These are phyloP conservation scores for Ogataea hybrid DNA, from an alignment of 1,139 yeast species.

Conservation along the genomic window DNA sequence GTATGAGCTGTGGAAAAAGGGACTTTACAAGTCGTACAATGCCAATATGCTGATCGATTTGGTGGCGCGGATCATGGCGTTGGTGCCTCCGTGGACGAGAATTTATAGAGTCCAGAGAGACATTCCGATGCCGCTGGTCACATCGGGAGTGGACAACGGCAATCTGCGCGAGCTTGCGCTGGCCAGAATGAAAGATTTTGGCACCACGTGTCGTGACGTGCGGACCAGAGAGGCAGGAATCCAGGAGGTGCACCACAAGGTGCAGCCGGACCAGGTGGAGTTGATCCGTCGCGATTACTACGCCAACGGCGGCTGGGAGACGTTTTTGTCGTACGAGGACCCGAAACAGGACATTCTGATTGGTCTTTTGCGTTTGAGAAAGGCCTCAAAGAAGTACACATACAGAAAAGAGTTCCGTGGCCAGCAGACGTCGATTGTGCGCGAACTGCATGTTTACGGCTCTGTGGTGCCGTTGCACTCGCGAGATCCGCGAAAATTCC, in stretches of 20 bases:
- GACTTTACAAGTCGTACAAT: constrained; percentile 89
- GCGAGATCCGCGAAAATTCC: no score
- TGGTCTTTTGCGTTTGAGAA: no score
- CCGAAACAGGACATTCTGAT: no score
- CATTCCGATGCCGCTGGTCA: constrained; percentile 98
- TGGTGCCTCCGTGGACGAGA: constrained; percentile 99
- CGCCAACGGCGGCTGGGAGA: constrained; percentile 92
- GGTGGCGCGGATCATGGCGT: constrained; percentile 91
- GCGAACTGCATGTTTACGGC: no score
- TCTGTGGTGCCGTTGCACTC: no score
- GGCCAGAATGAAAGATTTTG: constrained; percentile 98
- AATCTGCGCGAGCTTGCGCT: constrained; percentile 91
- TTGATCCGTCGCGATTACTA: constrained; percentile 91
- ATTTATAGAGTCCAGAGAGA: constrained; percentile 98
- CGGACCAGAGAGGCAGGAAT: constrained; percentile 98
- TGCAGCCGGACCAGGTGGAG: constrained; percentile 96
- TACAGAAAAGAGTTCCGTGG: no score
- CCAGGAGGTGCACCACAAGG: constrained; percentile 97
- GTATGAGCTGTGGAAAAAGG: constrained; percentile 96
- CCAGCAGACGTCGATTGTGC: no score
- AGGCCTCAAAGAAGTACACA: no score
- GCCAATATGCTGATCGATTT: constrained; percentile 92
- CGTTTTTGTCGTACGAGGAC: no score
- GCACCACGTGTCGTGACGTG: constrained; percentile 95
- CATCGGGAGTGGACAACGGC: constrained; percentile 98